Evolutionary conservation across 2,329 filamentous ascomycete genomes (phyloP).

Genomic region (Trichoderma aggressivum): DNA sequence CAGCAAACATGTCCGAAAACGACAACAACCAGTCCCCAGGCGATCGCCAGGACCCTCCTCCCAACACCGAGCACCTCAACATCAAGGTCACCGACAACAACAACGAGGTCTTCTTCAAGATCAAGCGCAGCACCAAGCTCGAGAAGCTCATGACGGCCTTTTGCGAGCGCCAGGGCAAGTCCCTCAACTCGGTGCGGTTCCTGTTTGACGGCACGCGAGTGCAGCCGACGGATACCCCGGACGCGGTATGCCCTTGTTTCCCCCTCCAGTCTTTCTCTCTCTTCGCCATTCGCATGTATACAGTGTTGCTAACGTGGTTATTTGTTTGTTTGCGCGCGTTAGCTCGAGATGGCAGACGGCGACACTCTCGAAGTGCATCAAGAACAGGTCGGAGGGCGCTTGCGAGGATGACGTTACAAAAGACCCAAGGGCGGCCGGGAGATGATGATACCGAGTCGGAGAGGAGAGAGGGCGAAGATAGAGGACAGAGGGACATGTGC

Average conservation of each 20-base stretch:
- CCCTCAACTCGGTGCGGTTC: slow-evolving; percentile 79
- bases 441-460: neutral
- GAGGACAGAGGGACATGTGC: neutral
- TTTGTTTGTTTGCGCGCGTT: slow-evolving; percentile 42
- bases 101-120: slow-evolving; percentile 99
- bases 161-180: slow-evolving; percentile 93
- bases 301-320: slow-evolving; percentile 53
- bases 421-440: neutral
- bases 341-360: slow-evolving; percentile 87
- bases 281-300: neutral
- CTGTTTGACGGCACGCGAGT: slow-evolving; percentile 95
- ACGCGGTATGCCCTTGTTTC: slow-evolving; percentile 66
- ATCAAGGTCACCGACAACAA: slow-evolving; percentile 99
- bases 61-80: slow-evolving; percentile 79
- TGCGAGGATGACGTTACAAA: neutral
- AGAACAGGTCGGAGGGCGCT: slow-evolving; percentile 83
- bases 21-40: slow-evolving; percentile 39
- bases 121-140: slow-evolving; percentile 92
- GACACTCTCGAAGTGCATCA: slow-evolving; percentile 97
- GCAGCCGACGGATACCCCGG: slow-evolving; percentile 82
- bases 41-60: slow-evolving; percentile 37
- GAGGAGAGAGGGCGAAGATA: neutral
- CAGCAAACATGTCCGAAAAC: slow-evolving; percentile 43
- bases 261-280: neutral
- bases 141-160: slow-evolving; percentile 99